Conservation (phyloP, 1,284 basidiomycete species). For the Vanrija sp. region DNA sequence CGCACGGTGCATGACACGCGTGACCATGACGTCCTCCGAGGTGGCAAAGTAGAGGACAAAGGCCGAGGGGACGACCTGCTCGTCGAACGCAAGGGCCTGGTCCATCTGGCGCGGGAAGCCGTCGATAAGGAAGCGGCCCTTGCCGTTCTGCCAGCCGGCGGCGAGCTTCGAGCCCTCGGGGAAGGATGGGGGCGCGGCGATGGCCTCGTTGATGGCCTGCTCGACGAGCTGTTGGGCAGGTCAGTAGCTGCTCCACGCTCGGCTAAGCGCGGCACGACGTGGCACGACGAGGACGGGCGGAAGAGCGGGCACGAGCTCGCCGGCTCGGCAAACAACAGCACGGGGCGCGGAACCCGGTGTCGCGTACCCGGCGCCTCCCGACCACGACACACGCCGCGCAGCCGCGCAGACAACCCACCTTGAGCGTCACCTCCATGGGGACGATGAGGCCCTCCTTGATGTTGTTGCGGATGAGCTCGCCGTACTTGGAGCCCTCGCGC, state of each 20-base stretch:
- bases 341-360: no score
- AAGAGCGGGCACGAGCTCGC: neutral
- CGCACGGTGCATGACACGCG: slow-evolving; percentile 78
- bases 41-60: slow-evolving; percentile 87
- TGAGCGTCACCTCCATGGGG: slow-evolving; percentile 94
- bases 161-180: slow-evolving; percentile 17
- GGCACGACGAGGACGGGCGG: no score
- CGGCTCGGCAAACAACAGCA: neutral
- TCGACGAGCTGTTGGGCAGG: slow-evolving; percentile 61
- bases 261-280: no score
- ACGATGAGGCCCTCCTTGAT: slow-evolving; percentile 94
- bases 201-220: slow-evolving; percentile 77
- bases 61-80: slow-evolving; percentile 75
- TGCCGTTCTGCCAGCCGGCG: slow-evolving; percentile 65
- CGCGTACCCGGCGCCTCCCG: no score
- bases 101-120: slow-evolving; percentile 99
- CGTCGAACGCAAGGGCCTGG: slow-evolving; percentile 90
- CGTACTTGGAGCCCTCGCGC: slow-evolving; percentile 79
- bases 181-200: slow-evolving; percentile 48
- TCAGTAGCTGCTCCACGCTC: no score
- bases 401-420: slow-evolving; percentile 45
- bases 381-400: no score
- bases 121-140: slow-evolving; percentile 89
- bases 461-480: slow-evolving; percentile 78
- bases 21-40: slow-evolving; percentile 81